Conservation (phyloP, 1,139 yeast species). For the Komagataea norvegica region DNA sequence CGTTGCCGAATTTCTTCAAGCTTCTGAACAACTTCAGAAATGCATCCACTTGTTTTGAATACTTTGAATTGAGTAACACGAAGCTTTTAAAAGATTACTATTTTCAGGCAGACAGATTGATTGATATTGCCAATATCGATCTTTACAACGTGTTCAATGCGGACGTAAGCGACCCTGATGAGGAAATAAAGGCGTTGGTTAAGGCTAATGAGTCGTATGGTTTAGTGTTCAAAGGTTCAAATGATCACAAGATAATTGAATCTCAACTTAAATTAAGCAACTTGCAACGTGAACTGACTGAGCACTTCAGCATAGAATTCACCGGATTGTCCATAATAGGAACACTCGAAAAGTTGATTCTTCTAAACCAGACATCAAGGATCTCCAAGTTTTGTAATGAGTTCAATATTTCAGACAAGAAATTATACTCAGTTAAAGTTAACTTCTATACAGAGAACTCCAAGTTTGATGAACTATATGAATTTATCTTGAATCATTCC, state of each 20-base stretch:
- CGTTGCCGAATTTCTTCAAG: constrained; percentile 53
- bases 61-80: constrained; percentile 31
- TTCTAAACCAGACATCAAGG: constrained; percentile 52
- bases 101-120: constrained; percentile 54
- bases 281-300: constrained; percentile 49
- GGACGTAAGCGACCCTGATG: constrained; percentile 6
- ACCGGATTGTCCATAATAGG: constrained; percentile 49
- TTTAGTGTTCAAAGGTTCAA: constrained; percentile 23
- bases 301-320: constrained; percentile 53
- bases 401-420: constrained; percentile 58
- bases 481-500: constrained; percentile 34
- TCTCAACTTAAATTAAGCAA: constrained; percentile 49
- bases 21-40: constrained; percentile 42
- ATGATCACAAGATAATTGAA: constrained; percentile 34
- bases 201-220: constrained; percentile 26
- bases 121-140: constrained; percentile 41
- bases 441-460: constrained; percentile 45
- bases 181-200: constrained; percentile 23
- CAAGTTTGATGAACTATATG: constrained; percentile 59
- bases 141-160: constrained; percentile 22
- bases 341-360: constrained; percentile 51
- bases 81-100: constrained; percentile 47
- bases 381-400: constrained; percentile 56
- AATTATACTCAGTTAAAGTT: constrained; percentile 60
- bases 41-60: constrained; percentile 42